Evolutionary conservation across 2,329 filamentous ascomycete species (phyloP).

Genomic region (Monilinia fructicola): DNA sequence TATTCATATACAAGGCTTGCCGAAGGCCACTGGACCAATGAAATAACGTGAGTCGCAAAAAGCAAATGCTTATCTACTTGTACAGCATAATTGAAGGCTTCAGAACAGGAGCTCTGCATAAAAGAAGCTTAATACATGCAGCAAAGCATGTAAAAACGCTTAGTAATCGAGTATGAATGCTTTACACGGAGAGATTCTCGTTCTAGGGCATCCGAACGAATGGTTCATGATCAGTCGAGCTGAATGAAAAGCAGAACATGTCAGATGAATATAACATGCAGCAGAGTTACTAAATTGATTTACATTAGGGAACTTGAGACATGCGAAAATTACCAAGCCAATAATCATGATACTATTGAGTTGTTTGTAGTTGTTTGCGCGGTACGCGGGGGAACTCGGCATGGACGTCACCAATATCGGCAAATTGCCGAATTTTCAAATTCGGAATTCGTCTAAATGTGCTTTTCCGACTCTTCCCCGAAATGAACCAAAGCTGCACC

Average conservation of each 20-base stretch:
- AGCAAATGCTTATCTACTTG: not conserved
- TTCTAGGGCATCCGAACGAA: not conserved
- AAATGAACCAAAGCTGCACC: constrained; percentile 1
- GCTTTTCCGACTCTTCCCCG: constrained; percentile 7
- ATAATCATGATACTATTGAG: not conserved
- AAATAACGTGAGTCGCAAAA: constrained; percentile 3
- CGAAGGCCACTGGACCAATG: not conserved
- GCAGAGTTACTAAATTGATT: not conserved
- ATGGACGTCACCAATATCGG: not conserved
- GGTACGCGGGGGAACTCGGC: not conserved
- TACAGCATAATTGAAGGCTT: not conserved
- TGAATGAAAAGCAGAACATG: not conserved
- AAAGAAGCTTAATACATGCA: not conserved
- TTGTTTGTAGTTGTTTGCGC: not conserved
- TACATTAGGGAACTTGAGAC: not conserved
- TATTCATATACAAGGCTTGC: not conserved
- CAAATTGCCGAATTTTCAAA: constrained; percentile 6
- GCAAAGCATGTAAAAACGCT: not conserved
- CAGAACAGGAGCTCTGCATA: not conserved
- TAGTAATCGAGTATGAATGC: not conserved
- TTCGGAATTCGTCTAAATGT: not conserved
- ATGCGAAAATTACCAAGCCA: not conserved
- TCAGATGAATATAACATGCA: not conserved
- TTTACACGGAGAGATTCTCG: not conserved
- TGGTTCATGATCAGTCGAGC: too few relatives aligned